Conservation (phyloP, 371 early-diverging fungal species). For the Nematocida sp. region DNA sequence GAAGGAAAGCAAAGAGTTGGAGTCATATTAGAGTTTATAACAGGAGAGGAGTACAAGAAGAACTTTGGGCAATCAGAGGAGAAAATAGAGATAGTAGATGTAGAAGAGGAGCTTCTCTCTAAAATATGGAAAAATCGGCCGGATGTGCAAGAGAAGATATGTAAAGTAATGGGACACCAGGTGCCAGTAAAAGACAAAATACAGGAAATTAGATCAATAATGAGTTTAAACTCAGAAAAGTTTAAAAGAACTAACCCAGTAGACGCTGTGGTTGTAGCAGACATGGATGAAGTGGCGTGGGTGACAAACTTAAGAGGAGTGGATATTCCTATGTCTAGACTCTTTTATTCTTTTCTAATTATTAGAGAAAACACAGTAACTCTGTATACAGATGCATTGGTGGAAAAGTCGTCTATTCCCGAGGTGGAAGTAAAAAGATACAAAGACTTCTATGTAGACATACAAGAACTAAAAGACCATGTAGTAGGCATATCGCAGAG, state of each 20-base stretch:
- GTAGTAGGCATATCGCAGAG: constrained; percentile 12
- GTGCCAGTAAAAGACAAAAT: constrained; percentile 68
- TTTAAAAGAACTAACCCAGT: background rate
- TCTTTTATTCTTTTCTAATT: constrained; percentile 83
- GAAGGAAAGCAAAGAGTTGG: constrained; percentile 48
- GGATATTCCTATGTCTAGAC: constrained; percentile 89
- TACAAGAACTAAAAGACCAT: constrained; percentile 12
- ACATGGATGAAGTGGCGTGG: constrained; percentile 69
- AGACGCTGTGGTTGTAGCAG: constrained; percentile 55
- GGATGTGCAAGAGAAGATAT: constrained; percentile 4
- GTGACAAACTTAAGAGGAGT: constrained; percentile 90
- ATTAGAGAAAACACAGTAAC: constrained; percentile 69
- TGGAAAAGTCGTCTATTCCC: constrained; percentile 67
- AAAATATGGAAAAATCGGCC: constrained; percentile 39
- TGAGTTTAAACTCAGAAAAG: background rate
- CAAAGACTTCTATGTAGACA: constrained; percentile 48
- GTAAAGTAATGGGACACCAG: constrained; percentile 26
- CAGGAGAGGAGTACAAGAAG: constrained; percentile 68
- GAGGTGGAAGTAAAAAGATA: constrained; percentile 62
- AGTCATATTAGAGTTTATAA: constrained; percentile 50
- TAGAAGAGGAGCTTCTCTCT: constrained; percentile 39
- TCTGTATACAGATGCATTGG: constrained; percentile 76
- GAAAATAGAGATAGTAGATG: constrained; percentile 46
- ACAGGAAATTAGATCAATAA: constrained; percentile 73
- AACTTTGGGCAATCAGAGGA: background rate